These are phyloP conservation scores for Ustilago xerochloae DNA, from an alignment of 1,284 basidiomycete genomes.

Conservation along the genomic window DNA sequence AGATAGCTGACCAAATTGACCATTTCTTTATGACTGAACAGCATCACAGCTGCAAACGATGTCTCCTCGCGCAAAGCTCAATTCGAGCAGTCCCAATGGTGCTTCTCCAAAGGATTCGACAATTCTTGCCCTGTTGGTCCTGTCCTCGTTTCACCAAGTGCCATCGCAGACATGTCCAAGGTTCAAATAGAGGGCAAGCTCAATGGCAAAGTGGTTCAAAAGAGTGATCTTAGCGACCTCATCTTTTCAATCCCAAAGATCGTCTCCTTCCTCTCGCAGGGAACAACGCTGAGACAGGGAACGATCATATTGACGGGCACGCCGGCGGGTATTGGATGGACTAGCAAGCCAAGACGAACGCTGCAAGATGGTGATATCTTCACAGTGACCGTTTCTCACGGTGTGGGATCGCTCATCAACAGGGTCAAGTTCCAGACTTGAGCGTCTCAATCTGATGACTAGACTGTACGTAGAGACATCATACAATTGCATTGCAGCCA, in stretches of 20 bases:
- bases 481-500: too few relatives aligned
- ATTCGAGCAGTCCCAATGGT: slow-evolving; percentile 68
- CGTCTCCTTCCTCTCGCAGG: slow-evolving; percentile 65
- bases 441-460: background rate
- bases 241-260: slow-evolving; percentile 70
- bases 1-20: too few relatives aligned
- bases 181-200: slow-evolving; percentile 64
- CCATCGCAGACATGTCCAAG: slow-evolving; percentile 51
- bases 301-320: slow-evolving; percentile 66
- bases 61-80: slow-evolving; percentile 67
- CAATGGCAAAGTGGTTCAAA: slow-evolving; percentile 68
- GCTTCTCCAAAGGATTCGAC: slow-evolving; percentile 69
- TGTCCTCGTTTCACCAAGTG: slow-evolving; percentile 62
- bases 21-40: background rate
- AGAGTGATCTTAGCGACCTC: slow-evolving; percentile 68
- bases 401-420: slow-evolving; percentile 70
- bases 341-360: slow-evolving; percentile 56
- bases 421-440: slow-evolving; percentile 66
- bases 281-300: slow-evolving; percentile 50
- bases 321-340: slow-evolving; percentile 69
- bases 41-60: slow-evolving; percentile 70
- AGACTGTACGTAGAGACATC: too few relatives aligned
- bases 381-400: slow-evolving; percentile 68
- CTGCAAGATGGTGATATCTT: slow-evolving; percentile 69
- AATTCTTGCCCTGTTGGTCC: slow-evolving; percentile 70